These are phyloP conservation scores for Aspergillus sp. DNA, from an alignment of 2,329 filamentous ascomycete genomes.

Conservation along the genomic window DNA sequence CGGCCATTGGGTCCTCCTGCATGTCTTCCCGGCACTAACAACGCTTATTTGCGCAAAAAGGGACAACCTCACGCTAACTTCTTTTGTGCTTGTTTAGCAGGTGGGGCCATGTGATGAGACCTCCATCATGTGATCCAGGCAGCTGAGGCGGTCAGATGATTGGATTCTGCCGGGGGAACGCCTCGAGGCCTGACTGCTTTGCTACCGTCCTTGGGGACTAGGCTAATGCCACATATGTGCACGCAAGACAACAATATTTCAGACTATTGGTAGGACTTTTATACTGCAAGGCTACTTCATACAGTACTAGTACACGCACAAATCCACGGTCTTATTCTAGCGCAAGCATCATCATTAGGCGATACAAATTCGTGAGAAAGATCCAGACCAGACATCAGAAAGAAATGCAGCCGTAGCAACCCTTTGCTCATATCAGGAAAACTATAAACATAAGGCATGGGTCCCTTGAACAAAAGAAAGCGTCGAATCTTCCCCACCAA, in stretches of 20 bases:
- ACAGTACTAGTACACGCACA: constrained; percentile 6
- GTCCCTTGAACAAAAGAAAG: constrained; percentile 7
- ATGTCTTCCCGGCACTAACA: not conserved
- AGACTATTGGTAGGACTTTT: too few relatives aligned
- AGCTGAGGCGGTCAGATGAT: not conserved
- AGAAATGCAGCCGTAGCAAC: constrained; percentile 12
- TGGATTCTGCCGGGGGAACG: not conserved
- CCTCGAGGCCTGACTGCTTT: not conserved
- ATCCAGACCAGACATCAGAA: constrained; percentile 19
- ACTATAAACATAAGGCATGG: constrained; percentile 18
- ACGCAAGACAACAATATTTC: too few relatives aligned
- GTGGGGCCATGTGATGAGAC: not conserved
- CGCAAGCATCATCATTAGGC: constrained; percentile 23
- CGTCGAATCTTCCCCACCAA: constrained; percentile 12
- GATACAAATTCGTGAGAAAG: constrained; percentile 25
- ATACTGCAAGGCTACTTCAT: not conserved
- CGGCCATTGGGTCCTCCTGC: too few relatives aligned
- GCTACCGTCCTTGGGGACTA: too few relatives aligned
- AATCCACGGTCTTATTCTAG: constrained; percentile 16
- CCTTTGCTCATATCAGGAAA: constrained; percentile 13
- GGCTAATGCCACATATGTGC: too few relatives aligned
- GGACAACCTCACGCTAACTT: not conserved
- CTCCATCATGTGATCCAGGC: not conserved
- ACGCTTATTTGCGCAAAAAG: not conserved
- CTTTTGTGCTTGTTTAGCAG: not conserved